Conservation (phyloP, 345 rosid genomes). For the Brassica incana region DNA sequence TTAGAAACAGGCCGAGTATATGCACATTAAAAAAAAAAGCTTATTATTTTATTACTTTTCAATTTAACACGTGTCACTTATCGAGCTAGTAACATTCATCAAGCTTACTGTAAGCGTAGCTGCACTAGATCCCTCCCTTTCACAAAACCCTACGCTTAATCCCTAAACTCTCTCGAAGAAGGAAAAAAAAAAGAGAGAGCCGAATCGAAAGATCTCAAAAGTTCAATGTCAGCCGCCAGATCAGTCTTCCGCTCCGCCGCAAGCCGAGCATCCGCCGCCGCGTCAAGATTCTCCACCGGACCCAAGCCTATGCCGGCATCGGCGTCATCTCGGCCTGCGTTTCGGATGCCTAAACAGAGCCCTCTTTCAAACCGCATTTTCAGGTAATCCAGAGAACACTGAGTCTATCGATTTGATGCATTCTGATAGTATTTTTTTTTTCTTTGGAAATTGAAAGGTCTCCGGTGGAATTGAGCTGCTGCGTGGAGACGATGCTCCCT, state of each 20-base stretch:
- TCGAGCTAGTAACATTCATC: background rate
- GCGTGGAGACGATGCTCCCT: conserved; percentile 82
- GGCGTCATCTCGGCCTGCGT: conserved; percentile 49
- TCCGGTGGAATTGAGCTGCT: conserved; percentile 77
- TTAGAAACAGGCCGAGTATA: too few relatives aligned
- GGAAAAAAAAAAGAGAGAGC: background rate
- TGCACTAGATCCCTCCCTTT: conserved; percentile 17
- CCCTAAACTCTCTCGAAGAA: conserved; percentile 10
- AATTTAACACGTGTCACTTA: background rate
- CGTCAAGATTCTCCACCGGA: conserved; percentile 41
- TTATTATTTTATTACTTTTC: too few relatives aligned
- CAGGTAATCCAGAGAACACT: conserved; percentile 54
- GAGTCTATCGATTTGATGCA: background rate
- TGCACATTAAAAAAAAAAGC: too few relatives aligned
- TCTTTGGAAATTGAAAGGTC: conserved; percentile 45
- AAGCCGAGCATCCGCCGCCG: conserved; percentile 41
- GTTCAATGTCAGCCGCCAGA: conserved; percentile 73
- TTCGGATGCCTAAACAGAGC: conserved; percentile 56
- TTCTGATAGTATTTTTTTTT: background rate
- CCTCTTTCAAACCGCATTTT: conserved; percentile 58
- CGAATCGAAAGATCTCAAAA: background rate
- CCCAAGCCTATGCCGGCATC: conserved; percentile 41
- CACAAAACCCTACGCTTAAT: conserved; percentile 21
- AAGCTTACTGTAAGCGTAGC: background rate
- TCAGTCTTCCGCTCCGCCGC: conserved; percentile 66